Conservation (phyloP, 106 monocot genomes). For the Agapanthus africanus region DNA sequence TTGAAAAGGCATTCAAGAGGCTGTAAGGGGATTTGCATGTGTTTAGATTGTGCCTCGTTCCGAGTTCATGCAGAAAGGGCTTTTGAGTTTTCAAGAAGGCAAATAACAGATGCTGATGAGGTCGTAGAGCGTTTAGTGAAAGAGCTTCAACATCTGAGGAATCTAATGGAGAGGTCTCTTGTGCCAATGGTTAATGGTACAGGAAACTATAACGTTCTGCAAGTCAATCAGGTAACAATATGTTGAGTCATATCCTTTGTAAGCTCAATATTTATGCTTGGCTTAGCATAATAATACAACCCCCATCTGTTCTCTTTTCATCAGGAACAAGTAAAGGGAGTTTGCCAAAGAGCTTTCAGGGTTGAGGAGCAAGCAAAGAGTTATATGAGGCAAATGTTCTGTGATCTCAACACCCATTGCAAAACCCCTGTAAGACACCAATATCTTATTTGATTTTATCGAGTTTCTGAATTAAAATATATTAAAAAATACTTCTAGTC, state of each 20-base stretch:
- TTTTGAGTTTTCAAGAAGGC: conserved; percentile 66
- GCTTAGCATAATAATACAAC: background rate
- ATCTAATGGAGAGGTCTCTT: conserved; percentile 34
- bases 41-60: conserved; percentile 55
- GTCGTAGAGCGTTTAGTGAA: conserved; percentile 39
- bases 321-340: conserved; percentile 12
- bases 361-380: conserved; percentile 12
- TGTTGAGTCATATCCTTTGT: background rate
- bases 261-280: background rate
- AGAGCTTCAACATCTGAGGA: conserved; percentile 41
- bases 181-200: conserved; percentile 10
- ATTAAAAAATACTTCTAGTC: background rate
- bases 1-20: conserved; percentile 40
- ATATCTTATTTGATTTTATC: background rate
- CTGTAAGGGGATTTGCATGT: conserved; percentile 58
- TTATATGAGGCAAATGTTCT: conserved; percentile 8
- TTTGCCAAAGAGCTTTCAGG: conserved; percentile 10
- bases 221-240: conserved; percentile 14
- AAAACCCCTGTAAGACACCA: conserved; percentile 5
- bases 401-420: conserved; percentile 15
- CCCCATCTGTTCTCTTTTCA: background rate
- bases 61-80: conserved; percentile 49
- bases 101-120: conserved; percentile 62
- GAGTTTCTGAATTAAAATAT: background rate
- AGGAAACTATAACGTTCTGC: conserved; percentile 1